These are phyloP conservation scores for Metschnikowia shivogae DNA, from an alignment of 805 yeast species.

Conservation along the genomic window DNA sequence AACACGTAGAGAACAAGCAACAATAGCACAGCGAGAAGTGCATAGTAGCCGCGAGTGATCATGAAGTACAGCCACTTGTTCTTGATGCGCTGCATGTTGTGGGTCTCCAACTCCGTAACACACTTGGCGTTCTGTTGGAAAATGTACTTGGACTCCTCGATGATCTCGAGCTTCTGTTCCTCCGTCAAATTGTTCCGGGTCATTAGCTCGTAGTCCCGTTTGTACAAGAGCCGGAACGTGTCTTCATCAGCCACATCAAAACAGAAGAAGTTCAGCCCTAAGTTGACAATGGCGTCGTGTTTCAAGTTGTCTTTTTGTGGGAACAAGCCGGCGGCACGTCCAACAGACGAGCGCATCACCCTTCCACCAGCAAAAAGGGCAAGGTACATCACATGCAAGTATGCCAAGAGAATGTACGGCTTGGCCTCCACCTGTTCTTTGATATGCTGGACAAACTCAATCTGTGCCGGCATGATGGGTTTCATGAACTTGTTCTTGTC, in stretches of 20 bases:
- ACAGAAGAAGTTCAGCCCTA: conserved; percentile 62
- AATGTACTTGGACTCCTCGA: conserved; percentile 62
- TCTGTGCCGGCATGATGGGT: conserved; percentile 61
- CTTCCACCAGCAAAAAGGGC: conserved; percentile 87
- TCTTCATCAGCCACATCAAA: conserved; percentile 69
- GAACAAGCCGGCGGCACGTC: conserved; percentile 66
- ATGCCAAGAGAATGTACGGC: conserved; percentile 72
- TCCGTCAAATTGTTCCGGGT: conserved; percentile 72
- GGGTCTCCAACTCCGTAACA: conserved; percentile 61
- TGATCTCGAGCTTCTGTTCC: conserved; percentile 63
- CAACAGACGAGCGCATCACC: conserved; percentile 61
- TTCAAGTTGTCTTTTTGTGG: conserved; percentile 66
- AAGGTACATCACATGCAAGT: conserved; percentile 79
- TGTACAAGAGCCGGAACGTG: conserved; percentile 59
- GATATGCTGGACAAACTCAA: conserved; percentile 60
- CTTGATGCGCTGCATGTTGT: conserved; percentile 56
- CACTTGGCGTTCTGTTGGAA: conserved; percentile 60
- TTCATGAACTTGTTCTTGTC: conserved; percentile 49
- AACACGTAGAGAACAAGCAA: conserved; percentile 25
- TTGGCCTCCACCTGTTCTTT: conserved; percentile 48
- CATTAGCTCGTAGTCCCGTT: conserved; percentile 71
- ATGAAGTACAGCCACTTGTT: conserved; percentile 52
- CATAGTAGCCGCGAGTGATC: conserved; percentile 50
- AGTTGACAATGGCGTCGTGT: conserved; percentile 55
- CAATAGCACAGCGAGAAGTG: conserved; percentile 26